Base-by-base conservation (phyloP, 345 rosid species). In the Clausena lansium region DNA sequence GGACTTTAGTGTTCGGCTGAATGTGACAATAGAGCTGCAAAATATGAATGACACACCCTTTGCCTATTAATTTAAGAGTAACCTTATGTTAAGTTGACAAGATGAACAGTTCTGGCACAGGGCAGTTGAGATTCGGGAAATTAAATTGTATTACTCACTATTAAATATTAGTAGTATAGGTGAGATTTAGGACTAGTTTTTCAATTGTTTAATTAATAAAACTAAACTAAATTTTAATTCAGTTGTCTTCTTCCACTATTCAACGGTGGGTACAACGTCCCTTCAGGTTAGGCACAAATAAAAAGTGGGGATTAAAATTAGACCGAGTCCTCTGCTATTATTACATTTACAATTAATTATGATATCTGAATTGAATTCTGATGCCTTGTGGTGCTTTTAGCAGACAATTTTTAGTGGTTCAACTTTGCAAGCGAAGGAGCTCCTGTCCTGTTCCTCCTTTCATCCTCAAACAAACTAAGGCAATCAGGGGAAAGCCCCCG, bases 321-420 rank as follows among this genome's bases (percentile, higher is more conserved):
- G 22, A 17, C 19, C 7, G 8, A 15, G n/a, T 20, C 28, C 54
- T 28, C 38, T 19, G 59, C 22, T 24, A 47, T 5, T 2, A 13
- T 67, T 39, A 11, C 7, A 10, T n/a, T n/a, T n/a, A n/a, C n/a
- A n/a, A n/a, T n/a, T n/a, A 45, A 38, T 70, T 15, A 45, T 68
- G 57, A 68, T 41, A 67, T 24, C 30, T 20, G 9, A 35, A 2
- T n/a, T n/a, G n/a, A n/a, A n/a, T 66, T 20, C 61, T 54, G 52
- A 41, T 28, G 35, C 65, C 80, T 79, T 81, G 87, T 13, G 64
- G 78, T 76, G 83, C 88, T 86, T 90, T 90, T 83, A 76, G 78
- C 85, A 78, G 89, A 87, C 91, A 88, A 61, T 39, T 83, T 74
- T 61, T 55, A 81, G 88, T 82, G 87, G 80, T 69, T 71, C 74